Conservation (phyloP, 2,329 filamentous ascomycete species). For the Claviceps maximensis region DNA sequence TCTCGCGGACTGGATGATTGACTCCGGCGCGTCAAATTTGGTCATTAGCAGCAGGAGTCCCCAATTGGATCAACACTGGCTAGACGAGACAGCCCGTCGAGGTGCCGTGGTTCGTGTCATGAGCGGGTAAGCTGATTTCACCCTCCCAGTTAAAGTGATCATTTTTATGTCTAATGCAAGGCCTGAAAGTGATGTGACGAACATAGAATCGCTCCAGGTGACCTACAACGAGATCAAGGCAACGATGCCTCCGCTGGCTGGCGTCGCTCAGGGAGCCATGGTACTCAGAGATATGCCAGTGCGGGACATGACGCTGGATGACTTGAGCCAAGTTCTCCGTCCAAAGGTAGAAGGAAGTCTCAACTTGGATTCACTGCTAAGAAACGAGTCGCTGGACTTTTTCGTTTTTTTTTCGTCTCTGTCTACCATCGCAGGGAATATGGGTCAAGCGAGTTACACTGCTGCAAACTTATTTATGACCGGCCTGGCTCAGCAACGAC, state of each 20-base stretch:
- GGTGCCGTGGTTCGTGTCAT: background rate
- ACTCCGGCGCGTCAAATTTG: slow-evolving; percentile 11
- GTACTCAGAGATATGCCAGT: slow-evolving; percentile 25
- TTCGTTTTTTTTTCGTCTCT: slow-evolving; percentile 24
- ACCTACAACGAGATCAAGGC: slow-evolving; percentile 9
- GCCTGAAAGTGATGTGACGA: slow-evolving; percentile 5
- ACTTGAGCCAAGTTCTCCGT: slow-evolving; percentile 12
- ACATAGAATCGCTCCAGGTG: slow-evolving; percentile 1
- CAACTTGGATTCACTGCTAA: slow-evolving; percentile 20
- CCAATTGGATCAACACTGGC: background rate
- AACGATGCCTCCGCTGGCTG: slow-evolving; percentile 22
- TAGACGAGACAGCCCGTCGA: background rate
- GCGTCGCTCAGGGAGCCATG: slow-evolving; percentile 31
- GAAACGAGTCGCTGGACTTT: slow-evolving; percentile 20
- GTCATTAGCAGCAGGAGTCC: slow-evolving; percentile 1
- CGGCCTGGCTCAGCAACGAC: slow-evolving; percentile 22
- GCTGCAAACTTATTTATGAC: slow-evolving; percentile 32
- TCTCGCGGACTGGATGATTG: slow-evolving; percentile 23
- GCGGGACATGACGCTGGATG: slow-evolving; percentile 14
- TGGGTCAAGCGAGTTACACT: slow-evolving; percentile 30
- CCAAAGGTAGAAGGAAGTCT: slow-evolving; percentile 23
- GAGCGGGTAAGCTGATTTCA: background rate
- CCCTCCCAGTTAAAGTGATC: too few relatives aligned
- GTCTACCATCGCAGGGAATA: slow-evolving; percentile 15
- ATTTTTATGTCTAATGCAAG: too few relatives aligned